phyloP scores from a whole-genome alignment of 2,329 filamentous ascomycete genomes.

The Sporothrix phasma region DNA sequence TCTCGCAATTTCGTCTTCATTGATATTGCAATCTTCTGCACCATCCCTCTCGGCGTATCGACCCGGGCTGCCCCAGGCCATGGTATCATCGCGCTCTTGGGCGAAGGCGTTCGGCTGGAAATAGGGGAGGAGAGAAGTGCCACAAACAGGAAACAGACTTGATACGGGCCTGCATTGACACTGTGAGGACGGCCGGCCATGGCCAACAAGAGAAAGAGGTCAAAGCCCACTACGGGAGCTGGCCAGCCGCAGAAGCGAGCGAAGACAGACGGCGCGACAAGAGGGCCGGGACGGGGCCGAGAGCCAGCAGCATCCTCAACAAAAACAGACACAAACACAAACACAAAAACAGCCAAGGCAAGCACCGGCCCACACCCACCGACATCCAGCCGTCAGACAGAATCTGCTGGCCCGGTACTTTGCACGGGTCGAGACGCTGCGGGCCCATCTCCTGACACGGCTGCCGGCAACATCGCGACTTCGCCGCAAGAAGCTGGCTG shows the following conservation, averaged over 20 bases:
- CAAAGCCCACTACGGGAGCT: not conserved
- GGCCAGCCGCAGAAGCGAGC: not conserved
- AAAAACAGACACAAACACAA: not conserved
- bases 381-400: conserved; percentile 32
- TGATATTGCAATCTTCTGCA: not conserved
- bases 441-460: conserved; percentile 57
- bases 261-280: not conserved
- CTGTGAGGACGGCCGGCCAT: not conserved
- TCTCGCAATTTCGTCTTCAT: not conserved
- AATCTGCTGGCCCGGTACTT: conserved; percentile 63
- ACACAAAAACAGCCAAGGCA: not conserved
- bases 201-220: not conserved
- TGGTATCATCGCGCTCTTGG: not conserved
- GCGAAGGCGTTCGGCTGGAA: not conserved
- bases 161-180: not conserved
- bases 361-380: not conserved
- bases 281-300: not conserved
- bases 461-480: conserved; percentile 58
- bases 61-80: not conserved
- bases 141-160: not conserved
- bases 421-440: conserved; percentile 52
- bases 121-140: not conserved
- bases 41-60: not conserved
- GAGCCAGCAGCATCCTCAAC: not conserved
- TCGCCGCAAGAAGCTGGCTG: conserved; percentile 45